Conservation (phyloP, 2,329 filamentous ascomycete species). For the Verticillium klebahnii region DNA sequence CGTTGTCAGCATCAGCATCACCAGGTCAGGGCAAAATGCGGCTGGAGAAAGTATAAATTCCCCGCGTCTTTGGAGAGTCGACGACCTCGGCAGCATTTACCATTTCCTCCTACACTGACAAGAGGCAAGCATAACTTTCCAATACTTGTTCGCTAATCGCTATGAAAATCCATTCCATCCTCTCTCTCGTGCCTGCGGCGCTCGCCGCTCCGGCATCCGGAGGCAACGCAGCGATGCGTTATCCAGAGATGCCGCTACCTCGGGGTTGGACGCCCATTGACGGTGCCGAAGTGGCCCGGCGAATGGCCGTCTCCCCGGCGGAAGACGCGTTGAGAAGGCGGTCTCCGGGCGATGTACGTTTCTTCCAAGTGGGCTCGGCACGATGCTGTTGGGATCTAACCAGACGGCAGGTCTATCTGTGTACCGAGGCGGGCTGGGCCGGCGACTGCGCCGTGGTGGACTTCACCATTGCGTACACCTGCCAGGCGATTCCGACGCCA, state of each 20-base stretch:
- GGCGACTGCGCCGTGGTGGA: background rate
- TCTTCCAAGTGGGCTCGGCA: background rate
- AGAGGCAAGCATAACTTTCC: background rate
- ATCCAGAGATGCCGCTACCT: background rate
- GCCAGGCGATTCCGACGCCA: background rate
- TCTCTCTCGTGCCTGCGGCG: background rate
- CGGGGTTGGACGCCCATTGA: background rate
- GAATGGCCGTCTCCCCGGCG: background rate
- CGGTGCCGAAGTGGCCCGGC: background rate
- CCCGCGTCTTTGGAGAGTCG: background rate
- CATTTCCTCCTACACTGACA: background rate
- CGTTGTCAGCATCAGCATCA: background rate
- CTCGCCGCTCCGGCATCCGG: background rate
- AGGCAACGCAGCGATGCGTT: background rate
- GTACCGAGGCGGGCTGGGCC: background rate
- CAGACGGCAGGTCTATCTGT: background rate
- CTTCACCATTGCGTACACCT: background rate
- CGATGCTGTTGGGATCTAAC: background rate
- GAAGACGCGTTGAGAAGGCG: background rate
- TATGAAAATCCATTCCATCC: slow-evolving; percentile 6
- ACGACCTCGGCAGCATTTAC: background rate
- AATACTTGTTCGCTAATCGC: background rate
- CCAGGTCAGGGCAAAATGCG: background rate
- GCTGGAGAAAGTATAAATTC: background rate
- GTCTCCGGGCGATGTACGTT: background rate